These are phyloP conservation scores for Chlamydomonas asymmetrica DNA, from an alignment of 139 green algal species.

Conservation along the genomic window DNA sequence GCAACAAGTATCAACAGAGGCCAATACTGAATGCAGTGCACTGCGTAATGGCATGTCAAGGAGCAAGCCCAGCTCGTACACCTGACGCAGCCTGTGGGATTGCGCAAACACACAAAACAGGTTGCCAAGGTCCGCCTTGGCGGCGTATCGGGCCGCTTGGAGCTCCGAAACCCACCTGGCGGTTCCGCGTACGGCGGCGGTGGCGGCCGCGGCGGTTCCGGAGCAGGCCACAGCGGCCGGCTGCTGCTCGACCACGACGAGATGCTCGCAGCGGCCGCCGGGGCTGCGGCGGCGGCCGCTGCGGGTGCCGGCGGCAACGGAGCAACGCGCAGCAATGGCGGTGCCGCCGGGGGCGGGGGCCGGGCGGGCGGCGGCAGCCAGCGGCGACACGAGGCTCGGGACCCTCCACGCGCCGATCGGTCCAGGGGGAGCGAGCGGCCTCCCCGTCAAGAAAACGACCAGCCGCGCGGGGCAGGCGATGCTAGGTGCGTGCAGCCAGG, in stretches of 20 bases:
- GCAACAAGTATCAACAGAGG: neutral
- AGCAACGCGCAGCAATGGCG: neutral
- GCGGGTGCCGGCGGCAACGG: neutral
- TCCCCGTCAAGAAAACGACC: neutral
- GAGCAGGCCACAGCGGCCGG: slow-evolving; percentile 15
- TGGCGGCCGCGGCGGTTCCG: neutral
- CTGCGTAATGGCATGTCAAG: slow-evolving; percentile 8
- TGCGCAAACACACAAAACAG: neutral
- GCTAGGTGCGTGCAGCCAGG: neutral
- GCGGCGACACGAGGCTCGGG: neutral
- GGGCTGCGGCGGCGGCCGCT: neutral
- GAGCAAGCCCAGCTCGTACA: slow-evolving; percentile 22
- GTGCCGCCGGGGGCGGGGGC: neutral
- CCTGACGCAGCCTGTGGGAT: neutral
- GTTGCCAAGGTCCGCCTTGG: neutral
- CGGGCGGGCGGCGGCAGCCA: neutral
- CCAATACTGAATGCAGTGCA: neutral
- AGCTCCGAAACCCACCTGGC: slow-evolving; percentile 9
- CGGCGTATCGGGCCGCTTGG: slow-evolving; percentile 11
- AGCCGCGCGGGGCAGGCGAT: neutral
- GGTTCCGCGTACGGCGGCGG: neutral
- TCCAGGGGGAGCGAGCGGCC: neutral
- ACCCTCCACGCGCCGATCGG: neutral
- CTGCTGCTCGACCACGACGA: slow-evolving; percentile 24
- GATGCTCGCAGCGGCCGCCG: neutral